These are phyloP conservation scores for Dactylellina cionopaga DNA, from an alignment of 2,329 filamentous ascomycete species.

Conservation along the genomic window DNA sequence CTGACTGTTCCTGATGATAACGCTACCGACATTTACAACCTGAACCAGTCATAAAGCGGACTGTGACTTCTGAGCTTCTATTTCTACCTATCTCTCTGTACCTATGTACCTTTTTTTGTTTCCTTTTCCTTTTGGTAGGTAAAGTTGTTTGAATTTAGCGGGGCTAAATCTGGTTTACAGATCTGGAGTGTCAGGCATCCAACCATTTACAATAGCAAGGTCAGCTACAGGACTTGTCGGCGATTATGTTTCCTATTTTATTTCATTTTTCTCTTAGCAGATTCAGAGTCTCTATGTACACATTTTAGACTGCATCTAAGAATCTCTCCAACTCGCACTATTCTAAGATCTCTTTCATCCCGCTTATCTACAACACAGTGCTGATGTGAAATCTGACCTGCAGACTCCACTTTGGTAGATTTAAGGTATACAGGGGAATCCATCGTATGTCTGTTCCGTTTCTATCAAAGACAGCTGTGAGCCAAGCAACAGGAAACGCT, in stretches of 20 bases:
- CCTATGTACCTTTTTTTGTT: conserved; percentile 4
- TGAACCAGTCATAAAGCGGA: background rate
- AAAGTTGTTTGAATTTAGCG: conserved; percentile 39
- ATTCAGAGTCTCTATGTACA: background rate
- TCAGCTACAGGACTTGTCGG: conserved; percentile 6
- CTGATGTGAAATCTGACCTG: conserved; percentile 5
- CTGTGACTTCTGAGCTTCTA: background rate
- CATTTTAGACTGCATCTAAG: too few species aligned
- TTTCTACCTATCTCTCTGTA: background rate
- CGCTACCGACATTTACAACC: conserved; percentile 36
- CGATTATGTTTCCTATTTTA: background rate
- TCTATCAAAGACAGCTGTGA: conserved; percentile 21
- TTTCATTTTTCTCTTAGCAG: conserved; percentile 1
- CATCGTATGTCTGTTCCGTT: conserved; percentile 11
- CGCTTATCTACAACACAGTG: conserved; percentile 10
- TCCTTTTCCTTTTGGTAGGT: background rate
- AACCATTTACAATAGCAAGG: background rate
- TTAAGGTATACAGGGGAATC: conserved; percentile 38
- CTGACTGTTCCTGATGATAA: conserved; percentile 58
- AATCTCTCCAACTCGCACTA: too few species aligned
- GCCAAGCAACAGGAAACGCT: conserved; percentile 29
- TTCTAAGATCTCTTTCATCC: conserved; percentile 15
- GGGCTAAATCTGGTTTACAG: background rate
- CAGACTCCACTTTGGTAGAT: conserved; percentile 13
- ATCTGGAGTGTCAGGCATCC: background rate